Evolutionary conservation across 2,329 filamentous ascomycete species (phyloP), one percentile per base, ranked within the genome.

Genomic region (Calonectria pseudoturangicola): DNA sequence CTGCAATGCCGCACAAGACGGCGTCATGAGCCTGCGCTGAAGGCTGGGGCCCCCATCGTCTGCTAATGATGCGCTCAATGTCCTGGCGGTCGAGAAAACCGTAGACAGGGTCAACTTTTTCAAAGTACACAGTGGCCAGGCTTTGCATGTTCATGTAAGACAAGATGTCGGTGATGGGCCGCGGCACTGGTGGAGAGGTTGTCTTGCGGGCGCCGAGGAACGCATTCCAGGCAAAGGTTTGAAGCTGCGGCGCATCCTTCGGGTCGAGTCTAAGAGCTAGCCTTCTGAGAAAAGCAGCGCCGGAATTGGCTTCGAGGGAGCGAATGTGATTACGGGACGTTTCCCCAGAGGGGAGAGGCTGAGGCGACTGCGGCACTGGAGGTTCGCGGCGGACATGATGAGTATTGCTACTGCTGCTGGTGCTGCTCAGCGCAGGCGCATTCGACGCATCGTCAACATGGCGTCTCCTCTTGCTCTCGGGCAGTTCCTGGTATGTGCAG

Each of bases 161-260:
- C 4, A 90, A 75, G 18, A 89, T 84, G 3, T 86, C 85, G 1
- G 84, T 86, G 2, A 91, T 84, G 1, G 82, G 80, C n/a, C 77
- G 77, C 3, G 82, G 78, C 0, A 76, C 72, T 4, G 79, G 78
- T 10, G 79, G 68, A 69, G 79, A 68, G 0, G 64, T 71, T 7
- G 74, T 65, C 13, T 75, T 76, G 12, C 82, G 74, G 1, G 81
- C 75, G 0, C 84, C 84, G 13, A 79, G 77, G 15, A 79, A 79
- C 4, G 79, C 77, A 68, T 91, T 91, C 89, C 89, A 91, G 0
- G 87, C 89, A 77, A 91, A 91, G 0, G 89, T 85, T 74, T 89
- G 87, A 68, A 90, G 82, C 58, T 87, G 84, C 0, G 89, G 88
- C 1, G 88, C 88, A 75, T 86, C 87, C 5, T 86, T 86, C 0